These are phyloP conservation scores for Medicago lupulina DNA, from an alignment of 306 rosid genomes.

Conservation along the genomic window DNA sequence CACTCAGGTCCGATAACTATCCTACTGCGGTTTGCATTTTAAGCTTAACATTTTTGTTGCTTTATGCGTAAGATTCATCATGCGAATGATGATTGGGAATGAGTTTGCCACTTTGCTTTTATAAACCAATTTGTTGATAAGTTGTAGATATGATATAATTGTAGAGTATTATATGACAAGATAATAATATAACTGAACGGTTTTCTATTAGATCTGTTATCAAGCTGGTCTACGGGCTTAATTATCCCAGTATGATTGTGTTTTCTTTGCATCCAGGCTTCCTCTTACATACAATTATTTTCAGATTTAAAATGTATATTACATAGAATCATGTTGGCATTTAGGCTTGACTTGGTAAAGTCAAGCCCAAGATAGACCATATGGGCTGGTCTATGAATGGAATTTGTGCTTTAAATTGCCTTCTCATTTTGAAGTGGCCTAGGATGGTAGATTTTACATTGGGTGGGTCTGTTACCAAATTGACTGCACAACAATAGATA, in stretches of 20 bases:
- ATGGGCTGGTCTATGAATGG: background rate
- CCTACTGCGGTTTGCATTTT: background rate
- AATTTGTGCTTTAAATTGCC: conserved; percentile 13
- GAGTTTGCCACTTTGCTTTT: conserved; percentile 14
- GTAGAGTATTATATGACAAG: background rate
- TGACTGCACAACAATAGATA: background rate
- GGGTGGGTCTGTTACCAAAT: conserved; percentile 3
- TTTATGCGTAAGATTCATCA: conserved; percentile 3
- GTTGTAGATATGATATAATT: conserved; percentile 12
- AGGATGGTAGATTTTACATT: conserved; percentile 9
- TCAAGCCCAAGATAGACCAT: background rate
- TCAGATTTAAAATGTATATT: background rate
- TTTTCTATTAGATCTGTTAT: conserved; percentile 10
- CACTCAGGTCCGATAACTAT: conserved; percentile 75
- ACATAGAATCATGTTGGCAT: background rate
- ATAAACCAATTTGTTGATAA: background rate
- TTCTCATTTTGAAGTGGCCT: conserved; percentile 1
- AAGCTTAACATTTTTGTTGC: conserved; percentile 27
- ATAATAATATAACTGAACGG: background rate
- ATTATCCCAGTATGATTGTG: background rate
- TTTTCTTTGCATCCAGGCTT: background rate
- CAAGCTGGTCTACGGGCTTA: background rate
- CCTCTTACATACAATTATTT: background rate
- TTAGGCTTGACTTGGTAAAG: conserved; percentile 9
- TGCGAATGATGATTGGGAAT: conserved; percentile 21